Base-by-base conservation (phyloP, 768 basidiomycete species). In the Suillus sp. region DNA sequence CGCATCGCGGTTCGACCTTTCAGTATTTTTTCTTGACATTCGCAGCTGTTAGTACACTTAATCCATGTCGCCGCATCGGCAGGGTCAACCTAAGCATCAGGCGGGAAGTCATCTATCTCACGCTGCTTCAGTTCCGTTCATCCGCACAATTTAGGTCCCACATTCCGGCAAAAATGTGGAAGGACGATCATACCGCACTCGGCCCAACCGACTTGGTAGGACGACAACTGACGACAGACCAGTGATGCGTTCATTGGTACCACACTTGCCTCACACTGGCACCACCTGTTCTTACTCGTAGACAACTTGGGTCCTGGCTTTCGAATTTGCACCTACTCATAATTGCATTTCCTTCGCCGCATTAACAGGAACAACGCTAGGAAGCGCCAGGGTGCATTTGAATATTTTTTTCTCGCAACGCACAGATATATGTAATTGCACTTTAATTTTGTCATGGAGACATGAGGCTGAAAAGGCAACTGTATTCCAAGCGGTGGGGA, bases 391-490 rank as follows among this genome's bases (percentile, higher is more conserved):
- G 10, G 20, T n/a, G 30, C 51, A 53, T 53, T 53, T n/a, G 5
- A 51, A 51, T 11, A 20, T 53, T 53, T 48, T 18, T 34, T 32
- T 53, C 30, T 53, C 10, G 32, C 2, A 53, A 20, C 11, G 20
- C 32, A 0, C 20, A n/a, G 5, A 34, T 32, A 11, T 53, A 34
- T 53, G 51, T n/a, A 32, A 53, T 53, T 53, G 20, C 51, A 53
- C 20, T 53, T 34, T 34, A 53, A 53, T n/a, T 53, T 53, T n/a
- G 51, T n/a, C 51, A 53, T 53, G 51, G 51, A 53, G 32, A 53
- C 51, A n/a, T 2, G 13, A 32, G 18, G 18, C 20, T 53, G 32
- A 53, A 53, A 53, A 34, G 51, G 51, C 6, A 53, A 53, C 32
- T 34, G 10, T 1, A 53, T 11, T 53, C 51, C 51, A 53, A 34